Percentiles rank a stretch among this genome's conserved stretches.
Evolutionary conservation across 805 yeast genomes (phyloP).

Genomic region (Kodamaea sagamina): DNA sequence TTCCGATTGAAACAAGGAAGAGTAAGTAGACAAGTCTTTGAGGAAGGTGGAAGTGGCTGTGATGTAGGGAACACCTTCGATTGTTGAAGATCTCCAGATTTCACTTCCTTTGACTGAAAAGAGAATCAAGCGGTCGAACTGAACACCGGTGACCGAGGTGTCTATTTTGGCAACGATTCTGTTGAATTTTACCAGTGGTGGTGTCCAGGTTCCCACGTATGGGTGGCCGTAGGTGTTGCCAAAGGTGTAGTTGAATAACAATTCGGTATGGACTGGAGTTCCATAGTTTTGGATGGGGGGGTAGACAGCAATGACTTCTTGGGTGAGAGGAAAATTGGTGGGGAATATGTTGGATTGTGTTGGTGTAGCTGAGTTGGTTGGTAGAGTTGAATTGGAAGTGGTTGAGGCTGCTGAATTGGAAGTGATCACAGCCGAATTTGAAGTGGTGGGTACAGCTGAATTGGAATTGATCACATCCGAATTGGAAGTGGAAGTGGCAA

Average conservation of each 20-base stretch:
- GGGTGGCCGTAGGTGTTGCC: slow-evolving; percentile 66
- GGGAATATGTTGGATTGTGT: background rate
- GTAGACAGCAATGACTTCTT: slow-evolving; percentile 22
- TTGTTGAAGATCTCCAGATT: slow-evolving; percentile 85
- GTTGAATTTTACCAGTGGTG: slow-evolving; percentile 48
- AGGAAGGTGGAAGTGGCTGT: slow-evolving; percentile 43
- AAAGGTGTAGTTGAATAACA: slow-evolving; percentile 49
- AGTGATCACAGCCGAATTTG: no score
- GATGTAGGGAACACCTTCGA: slow-evolving; percentile 48
- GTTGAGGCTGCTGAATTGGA: no score
- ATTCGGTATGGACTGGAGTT: slow-evolving; percentile 41
- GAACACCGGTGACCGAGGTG: slow-evolving; percentile 59
- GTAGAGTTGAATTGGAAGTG: no score
- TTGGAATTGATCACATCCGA: no score
- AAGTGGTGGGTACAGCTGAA: no score
- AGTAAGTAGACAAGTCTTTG: slow-evolving; percentile 66
- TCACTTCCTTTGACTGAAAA: slow-evolving; percentile 62
- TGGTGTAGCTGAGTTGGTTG: background rate
- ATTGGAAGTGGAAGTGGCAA: no score
- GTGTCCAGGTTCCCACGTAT: slow-evolving; percentile 37
- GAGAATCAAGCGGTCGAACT: slow-evolving; percentile 66
- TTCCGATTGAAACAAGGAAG: slow-evolving; percentile 48
- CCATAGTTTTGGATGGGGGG: slow-evolving; percentile 21
- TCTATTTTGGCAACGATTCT: slow-evolving; percentile 55
- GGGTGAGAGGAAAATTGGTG: background rate